These are phyloP conservation scores for Fusarium nurragi DNA, from an alignment of 2,329 filamentous ascomycete species.

Conservation along the genomic window DNA sequence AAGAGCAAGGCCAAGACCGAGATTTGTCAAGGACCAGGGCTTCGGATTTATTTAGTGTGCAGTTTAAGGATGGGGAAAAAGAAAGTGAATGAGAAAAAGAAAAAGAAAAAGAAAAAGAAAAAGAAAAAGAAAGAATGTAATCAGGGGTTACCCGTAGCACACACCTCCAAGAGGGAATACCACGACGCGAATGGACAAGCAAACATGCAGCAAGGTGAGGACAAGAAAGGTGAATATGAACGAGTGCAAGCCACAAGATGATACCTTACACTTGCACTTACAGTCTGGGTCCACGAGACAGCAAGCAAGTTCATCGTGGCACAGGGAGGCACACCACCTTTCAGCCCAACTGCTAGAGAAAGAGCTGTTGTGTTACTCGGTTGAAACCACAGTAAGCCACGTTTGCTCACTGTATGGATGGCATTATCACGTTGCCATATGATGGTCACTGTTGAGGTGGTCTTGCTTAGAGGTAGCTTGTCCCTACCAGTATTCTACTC, in stretches of 20 bases:
- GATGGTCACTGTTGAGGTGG: background rate
- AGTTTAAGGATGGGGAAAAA: background rate
- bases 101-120: background rate
- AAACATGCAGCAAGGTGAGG: background rate
- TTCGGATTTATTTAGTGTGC: conserved; percentile 15
- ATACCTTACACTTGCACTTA: background rate
- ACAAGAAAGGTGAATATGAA: conserved; percentile 20
- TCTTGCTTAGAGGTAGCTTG: background rate
- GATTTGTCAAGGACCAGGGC: conserved; percentile 2
- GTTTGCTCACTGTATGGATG: background rate
- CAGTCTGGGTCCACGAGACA: background rate
- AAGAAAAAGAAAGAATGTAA: conserved; percentile 3
- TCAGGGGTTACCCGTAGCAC: background rate
- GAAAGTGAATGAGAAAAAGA: conserved; percentile 9
- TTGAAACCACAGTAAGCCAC: conserved; percentile 6
- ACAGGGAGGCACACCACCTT: conserved; percentile 12
- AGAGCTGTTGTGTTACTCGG: background rate
- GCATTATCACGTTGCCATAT: background rate
- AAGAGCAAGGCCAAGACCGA: background rate
- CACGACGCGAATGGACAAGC: background rate
- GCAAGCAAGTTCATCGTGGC: background rate
- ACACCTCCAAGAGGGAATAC: background rate
- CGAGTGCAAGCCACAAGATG: conserved; percentile 17
- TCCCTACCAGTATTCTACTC: too few relatives aligned
- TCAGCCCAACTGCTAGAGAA: background rate